Conservation (phyloP, 805 yeast species). For the Metschnikowia corniflorae region DNA sequence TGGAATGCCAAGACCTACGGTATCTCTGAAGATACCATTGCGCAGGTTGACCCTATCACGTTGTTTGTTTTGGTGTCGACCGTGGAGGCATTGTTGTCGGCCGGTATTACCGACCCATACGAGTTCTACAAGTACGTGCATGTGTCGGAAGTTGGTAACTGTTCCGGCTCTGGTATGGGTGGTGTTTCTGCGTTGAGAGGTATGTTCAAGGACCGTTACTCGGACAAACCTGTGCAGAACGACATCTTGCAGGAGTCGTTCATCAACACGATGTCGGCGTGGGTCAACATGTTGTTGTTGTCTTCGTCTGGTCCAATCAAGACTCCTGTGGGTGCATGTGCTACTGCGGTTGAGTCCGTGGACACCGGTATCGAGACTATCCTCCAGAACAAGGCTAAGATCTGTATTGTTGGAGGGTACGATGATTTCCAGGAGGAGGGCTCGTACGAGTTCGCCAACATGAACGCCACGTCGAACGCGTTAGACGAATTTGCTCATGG, state of each 20-base stretch:
- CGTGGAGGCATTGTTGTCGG: slow-evolving; percentile 86
- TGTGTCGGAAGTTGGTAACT: slow-evolving; percentile 97
- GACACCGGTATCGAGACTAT: slow-evolving; percentile 95
- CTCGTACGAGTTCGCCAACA: slow-evolving; percentile 94
- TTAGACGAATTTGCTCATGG: slow-evolving; percentile 87
- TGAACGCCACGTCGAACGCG: slow-evolving; percentile 97
- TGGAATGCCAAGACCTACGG: slow-evolving; percentile 97
- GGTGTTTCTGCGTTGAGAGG: slow-evolving; percentile 97
- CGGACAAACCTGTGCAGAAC: slow-evolving; percentile 92
- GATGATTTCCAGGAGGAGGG: slow-evolving; percentile 99
- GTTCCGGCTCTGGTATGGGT: slow-evolving; percentile 99
- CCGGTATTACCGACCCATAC: slow-evolving; percentile 98
- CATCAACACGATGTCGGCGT: slow-evolving; percentile 98
- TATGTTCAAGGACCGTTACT: slow-evolving; percentile 93
- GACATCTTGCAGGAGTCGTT: slow-evolving; percentile 97
- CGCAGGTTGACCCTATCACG: slow-evolving; percentile 96
- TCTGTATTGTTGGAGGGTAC: slow-evolving; percentile 97
- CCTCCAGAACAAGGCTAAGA: slow-evolving; percentile 89
- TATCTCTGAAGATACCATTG: slow-evolving; percentile 85
- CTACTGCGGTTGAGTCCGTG: slow-evolving; percentile 96
- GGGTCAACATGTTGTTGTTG: slow-evolving; percentile 97
- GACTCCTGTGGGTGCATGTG: slow-evolving; percentile 99
- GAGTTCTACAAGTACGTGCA: slow-evolving; percentile 98
- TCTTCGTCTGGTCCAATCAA: slow-evolving; percentile 98
- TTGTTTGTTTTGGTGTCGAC: slow-evolving; percentile 90